A percentile compares a stretch with the other conserved stretches of the same genome.
phyloP scores from a whole-genome alignment of 331 rosid genomes.

The Cydonia oblonga region DNA sequence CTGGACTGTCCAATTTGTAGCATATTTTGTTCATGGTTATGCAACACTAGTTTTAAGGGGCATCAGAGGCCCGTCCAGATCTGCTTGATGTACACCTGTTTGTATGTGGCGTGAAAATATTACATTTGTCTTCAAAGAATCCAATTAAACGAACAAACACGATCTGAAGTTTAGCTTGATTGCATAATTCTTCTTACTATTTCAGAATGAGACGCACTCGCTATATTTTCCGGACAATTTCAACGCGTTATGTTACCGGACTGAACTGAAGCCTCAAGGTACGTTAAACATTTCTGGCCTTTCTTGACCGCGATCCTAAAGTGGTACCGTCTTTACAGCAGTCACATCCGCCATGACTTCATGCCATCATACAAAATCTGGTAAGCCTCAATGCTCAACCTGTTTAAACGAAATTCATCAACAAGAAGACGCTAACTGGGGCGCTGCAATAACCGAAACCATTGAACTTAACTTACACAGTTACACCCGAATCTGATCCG shows the following conservation, averaged over 20 bases:
- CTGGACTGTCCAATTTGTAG: conserved; percentile 5
- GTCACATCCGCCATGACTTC: background rate
- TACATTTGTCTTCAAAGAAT: background rate
- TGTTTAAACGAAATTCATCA: too few species aligned
- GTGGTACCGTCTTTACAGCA: background rate
- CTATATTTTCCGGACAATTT: background rate
- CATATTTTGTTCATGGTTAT: conserved; percentile 10
- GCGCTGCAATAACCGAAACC: too few species aligned
- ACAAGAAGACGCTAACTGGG: too few species aligned
- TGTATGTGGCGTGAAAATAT: too few species aligned
- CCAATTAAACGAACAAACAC: background rate
- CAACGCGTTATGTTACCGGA: background rate
- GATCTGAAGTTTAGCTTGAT: background rate
- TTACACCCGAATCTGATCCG: too few species aligned
- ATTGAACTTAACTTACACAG: too few species aligned
- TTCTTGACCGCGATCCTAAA: too few species aligned
- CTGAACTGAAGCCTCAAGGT: too few species aligned
- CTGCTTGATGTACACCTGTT: background rate
- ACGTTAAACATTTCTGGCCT: too few species aligned
- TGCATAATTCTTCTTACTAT: background rate
- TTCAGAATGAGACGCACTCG: background rate
- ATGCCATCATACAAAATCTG: background rate
- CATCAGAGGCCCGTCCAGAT: background rate
- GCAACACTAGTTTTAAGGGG: background rate
- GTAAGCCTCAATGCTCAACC: background rate